These are phyloP conservation scores for Monilinia aucupariae DNA, from an alignment of 2,329 filamentous ascomycete genomes.

Conservation along the genomic window DNA sequence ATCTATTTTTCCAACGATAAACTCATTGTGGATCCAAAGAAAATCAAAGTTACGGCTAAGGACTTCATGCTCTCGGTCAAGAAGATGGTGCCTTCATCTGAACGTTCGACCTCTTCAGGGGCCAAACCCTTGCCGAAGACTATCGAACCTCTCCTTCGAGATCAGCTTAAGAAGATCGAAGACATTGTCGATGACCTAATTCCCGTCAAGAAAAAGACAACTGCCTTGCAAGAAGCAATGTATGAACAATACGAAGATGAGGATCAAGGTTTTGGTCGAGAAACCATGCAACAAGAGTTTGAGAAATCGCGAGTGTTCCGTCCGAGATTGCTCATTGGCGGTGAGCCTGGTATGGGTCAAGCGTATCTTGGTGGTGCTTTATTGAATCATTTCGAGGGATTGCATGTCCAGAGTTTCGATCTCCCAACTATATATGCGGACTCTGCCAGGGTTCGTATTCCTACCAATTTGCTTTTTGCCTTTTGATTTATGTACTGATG, in stretches of 20 bases:
- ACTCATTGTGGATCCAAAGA: constrained; percentile 76
- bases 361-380: constrained; percentile 80
- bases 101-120: constrained; percentile 79
- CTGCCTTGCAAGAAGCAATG: constrained; percentile 89
- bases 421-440: constrained; percentile 82
- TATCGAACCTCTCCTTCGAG: constrained; percentile 74
- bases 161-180: constrained; percentile 66
- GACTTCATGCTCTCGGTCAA: constrained; percentile 98
- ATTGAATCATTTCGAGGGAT: constrained; percentile 83
- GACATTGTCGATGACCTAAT: constrained; percentile 67
- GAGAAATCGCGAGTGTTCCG: constrained; percentile 84
- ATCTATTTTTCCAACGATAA: constrained; percentile 91
- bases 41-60: constrained; percentile 80
- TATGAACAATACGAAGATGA: constrained; percentile 79
- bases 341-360: constrained; percentile 87
- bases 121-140: constrained; percentile 73
- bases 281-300: constrained; percentile 71
- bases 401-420: constrained; percentile 94
- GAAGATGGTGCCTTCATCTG: constrained; percentile 92
- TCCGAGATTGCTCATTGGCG: constrained; percentile 77
- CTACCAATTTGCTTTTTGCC: too few species aligned
- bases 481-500: constrained; percentile 18
- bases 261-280: constrained; percentile 78
- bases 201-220: constrained; percentile 78
- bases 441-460: constrained; percentile 58